Evolutionary conservation across 169 alveolate species (phyloP), one percentile per base, ranked within the genome.

Genomic region (Babesia bigemina): DNA sequence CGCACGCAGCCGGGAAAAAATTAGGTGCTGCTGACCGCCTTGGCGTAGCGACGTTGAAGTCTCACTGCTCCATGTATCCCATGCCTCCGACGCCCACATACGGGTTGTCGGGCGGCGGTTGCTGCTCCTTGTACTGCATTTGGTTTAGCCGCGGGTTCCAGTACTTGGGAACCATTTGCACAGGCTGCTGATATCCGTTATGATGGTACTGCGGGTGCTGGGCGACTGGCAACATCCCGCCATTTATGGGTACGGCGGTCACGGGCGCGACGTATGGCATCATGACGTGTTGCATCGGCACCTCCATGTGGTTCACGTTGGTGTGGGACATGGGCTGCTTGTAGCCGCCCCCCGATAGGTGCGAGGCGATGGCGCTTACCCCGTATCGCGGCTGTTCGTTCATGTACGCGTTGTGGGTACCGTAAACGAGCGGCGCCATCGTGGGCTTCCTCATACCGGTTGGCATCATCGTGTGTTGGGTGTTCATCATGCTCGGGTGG

Each of bases 301-400:
- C 44, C 29, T 45, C 52, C 59, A 45, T 49, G 3, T 11, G 26
- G 44, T 28, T 17, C 75, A 66, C 49, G 36, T 49, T 33, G 19
- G 65, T 45, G 24, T 26, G 49, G 10, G 49, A 56, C 49, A 53
- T 29, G 11, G 12, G 63, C 24, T 73, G 52, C 44, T 47, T 39
- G 39, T 44, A 63, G 36, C 36, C 70, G 55, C 39, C 67, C 28
- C 70, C 56, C 22, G 67, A 42, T 11, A 79, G 26, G 60, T 72
- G 65, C 29, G 61, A 42, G 13, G 85, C 62, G 11, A 71, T 69
- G 12, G 84, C 72, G 45, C 47, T 61, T 0, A 79, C 66, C 24
- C 83, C 88, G 62, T 70, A 79, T 53, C 69, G 65, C 53, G 88
- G 76, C 39, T 22, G 57, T 2, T 79, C 88, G 50, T 59, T 69